Conservation (phyloP, 805 yeast genomes). For the Saccharomyces eubayanus region DNA sequence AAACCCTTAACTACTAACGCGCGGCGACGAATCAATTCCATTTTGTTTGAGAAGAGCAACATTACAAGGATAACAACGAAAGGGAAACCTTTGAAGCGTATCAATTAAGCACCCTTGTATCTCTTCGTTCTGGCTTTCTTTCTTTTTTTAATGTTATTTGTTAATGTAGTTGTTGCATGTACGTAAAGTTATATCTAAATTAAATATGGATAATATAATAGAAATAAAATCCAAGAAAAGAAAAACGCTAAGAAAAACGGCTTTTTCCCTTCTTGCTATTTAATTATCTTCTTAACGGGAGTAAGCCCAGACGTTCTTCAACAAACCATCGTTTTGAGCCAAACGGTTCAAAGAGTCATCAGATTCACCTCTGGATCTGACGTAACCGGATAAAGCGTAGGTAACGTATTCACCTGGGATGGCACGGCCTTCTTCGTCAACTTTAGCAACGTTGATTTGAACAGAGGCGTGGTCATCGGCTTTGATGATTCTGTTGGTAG, state of each 20-base stretch:
- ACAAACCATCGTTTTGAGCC: constrained; percentile 96
- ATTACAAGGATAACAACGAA: background rate
- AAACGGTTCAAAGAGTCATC: constrained; percentile 99
- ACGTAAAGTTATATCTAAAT: background rate
- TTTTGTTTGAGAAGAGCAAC: background rate
- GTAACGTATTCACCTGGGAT: constrained; percentile 85
- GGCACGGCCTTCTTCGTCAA: constrained; percentile 93
- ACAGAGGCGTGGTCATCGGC: constrained; percentile 99
- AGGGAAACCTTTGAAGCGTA: background rate
- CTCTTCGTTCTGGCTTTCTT: background rate
- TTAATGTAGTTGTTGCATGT: background rate
- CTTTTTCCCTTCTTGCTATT: background rate
- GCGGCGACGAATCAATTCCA: background rate
- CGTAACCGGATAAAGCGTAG: constrained; percentile 94
- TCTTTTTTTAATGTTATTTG: background rate
- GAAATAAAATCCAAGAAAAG: background rate
- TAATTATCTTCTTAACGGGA: constrained; percentile 55
- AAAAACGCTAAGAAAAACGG: background rate
- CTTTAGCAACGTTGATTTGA: constrained; percentile 97
- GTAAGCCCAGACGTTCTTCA: constrained; percentile 92
- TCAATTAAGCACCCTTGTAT: background rate
- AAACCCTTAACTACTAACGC: background rate
- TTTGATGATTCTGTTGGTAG: constrained; percentile 99
- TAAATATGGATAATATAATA: background rate
- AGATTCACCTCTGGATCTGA: constrained; percentile 98